These are phyloP conservation scores for Acidomyces sp. DNA, from an alignment of 495 filamentous ascomycete genomes.

Conservation along the genomic window DNA sequence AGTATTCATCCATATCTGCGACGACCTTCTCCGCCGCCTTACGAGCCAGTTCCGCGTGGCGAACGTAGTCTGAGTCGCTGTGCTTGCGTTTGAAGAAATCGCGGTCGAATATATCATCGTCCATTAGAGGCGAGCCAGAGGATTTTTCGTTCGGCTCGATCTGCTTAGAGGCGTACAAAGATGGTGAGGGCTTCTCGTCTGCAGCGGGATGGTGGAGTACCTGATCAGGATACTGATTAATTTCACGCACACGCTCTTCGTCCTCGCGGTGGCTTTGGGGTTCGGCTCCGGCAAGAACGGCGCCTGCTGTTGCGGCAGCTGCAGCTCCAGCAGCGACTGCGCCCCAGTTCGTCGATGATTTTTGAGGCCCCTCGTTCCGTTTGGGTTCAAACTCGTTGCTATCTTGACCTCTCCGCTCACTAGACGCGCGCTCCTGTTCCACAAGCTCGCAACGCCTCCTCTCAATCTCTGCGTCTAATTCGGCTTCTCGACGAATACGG, in stretches of 20 bases:
- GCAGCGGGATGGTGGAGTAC: constrained; percentile 6
- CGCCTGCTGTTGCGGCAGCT: constrained; percentile 23
- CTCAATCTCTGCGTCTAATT: constrained; percentile 17
- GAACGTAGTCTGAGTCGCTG: constrained; percentile 9
- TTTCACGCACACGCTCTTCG: constrained; percentile 6
- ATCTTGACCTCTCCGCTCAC: constrained; percentile 9
- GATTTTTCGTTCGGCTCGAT: constrained; percentile 12
- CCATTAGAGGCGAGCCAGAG: constrained; percentile 17
- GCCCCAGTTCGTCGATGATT: constrained; percentile 16
- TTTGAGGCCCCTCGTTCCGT: constrained; percentile 1
- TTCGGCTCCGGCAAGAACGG: constrained; percentile 16
- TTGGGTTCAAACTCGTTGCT: not conserved
- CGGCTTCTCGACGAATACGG: constrained; percentile 6
- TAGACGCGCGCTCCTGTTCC: constrained; percentile 7
- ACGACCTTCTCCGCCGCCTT: constrained; percentile 16
- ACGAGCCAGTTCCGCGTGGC: constrained; percentile 5
- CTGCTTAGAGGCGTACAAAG: constrained; percentile 9
- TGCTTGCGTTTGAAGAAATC: constrained; percentile 25
- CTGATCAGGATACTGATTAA: constrained; percentile 8
- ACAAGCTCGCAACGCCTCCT: constrained; percentile 14
- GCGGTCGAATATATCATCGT: constrained; percentile 29
- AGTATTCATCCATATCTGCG: constrained; percentile 16
- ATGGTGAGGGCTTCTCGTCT: constrained; percentile 5
- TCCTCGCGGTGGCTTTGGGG: constrained; percentile 11
- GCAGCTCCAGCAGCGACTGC: constrained; percentile 21